Evolutionary conservation across 202 grass and related monocot species (phyloP), one percentile per base, ranked within the genome.

Genomic region (Setaria italica): DNA sequence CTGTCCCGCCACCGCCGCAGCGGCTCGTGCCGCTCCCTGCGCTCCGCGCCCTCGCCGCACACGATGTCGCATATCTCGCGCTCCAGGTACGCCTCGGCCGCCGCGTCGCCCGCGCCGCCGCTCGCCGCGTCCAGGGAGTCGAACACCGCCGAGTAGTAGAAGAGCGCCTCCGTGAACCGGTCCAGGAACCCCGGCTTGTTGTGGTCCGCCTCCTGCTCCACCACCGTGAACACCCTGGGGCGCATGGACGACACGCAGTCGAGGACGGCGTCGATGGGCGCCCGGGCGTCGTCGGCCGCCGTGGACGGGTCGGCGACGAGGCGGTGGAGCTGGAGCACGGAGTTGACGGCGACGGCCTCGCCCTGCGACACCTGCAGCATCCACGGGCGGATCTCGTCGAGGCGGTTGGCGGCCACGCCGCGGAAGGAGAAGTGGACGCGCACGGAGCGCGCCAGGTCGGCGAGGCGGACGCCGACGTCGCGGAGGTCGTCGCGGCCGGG

Each of bases 81-180:
- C 60, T 93, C 89, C 32, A 99, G 93, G 63, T 92, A 94, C 9
- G 88, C 83, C 86, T 99, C 96, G 2, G 96, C 91, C 33, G 86
- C 74, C 25, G 84, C 78, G 55, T 67, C 72, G 64, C 47, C 62
- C n/a, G 66, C 81, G 65, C 60, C 82, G 72, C 53, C 71, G 78
- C 78, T 57, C 2, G 82, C 71, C 7, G 78, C 90, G 74, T 96
- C 91, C 3, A 96, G 82, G 1, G 97, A 99, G 29, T 99, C 97
- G 82, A 99, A 96, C 87, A 99, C 88, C 8, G 97, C 92, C 11
- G 97, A 96, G 88, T 99, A 99, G 88, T 99, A 99, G 90, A 95
- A 95, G 13, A 99, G 85, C 20, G 97, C 91, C 87, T 99, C 93
- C 0, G 97, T 92, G 90, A 99, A 99, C 30, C 97, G 85, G 85